Evolutionary conservation across 164 flowering plant species (phyloP), one percentile per base, ranked within the genome.

Genomic region (Houttuynia cordata): DNA sequence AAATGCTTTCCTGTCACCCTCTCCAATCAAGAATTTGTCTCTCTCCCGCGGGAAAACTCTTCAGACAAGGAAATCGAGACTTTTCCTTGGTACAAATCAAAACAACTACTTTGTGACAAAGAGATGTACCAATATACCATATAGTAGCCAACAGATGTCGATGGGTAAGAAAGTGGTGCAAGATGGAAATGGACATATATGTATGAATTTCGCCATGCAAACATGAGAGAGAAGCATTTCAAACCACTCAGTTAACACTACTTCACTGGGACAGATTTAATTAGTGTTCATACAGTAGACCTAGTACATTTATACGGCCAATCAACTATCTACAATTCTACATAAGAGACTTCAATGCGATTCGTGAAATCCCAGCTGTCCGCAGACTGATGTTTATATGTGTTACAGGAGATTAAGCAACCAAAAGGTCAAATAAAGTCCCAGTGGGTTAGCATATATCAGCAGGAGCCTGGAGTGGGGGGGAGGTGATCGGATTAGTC

Each of bases 401-500:
- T n/a, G 34, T 54, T 54, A 54, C 57, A 54, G 30, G 21, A 54
- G 24, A 54, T 12, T n/a, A n/a, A n/a, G n/a, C 25, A 20, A 57
- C 37, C 21, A 17, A 15, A 17, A 57, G 15, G 7, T 2, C 59
- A 15, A 6, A 52, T 4, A 55, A 10, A 53, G 45, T 52, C 20
- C 58, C n/a, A 55, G 42, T 62, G 17, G 55, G 65, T 62, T 62
- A 62, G 65, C 50, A 19, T 24, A 10, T 21, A 24, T n/a, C 42
- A 22, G 50, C 59, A 60, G n/a, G 34, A 4, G n/a, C 51, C 52
- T 24, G 49, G 49, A 45, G 49, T 45, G 49, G 12, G 15, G 13
- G 12, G 13, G 49, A 12, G 10, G 3, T 12, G 10, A 17, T 4
- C 40, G 14, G 51, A 21, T 41, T 53, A 49, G 62, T 87, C 80